phyloP scores from a whole-genome alignment of 1,139 yeast genomes.

The Waltiozyma sp. region DNA sequence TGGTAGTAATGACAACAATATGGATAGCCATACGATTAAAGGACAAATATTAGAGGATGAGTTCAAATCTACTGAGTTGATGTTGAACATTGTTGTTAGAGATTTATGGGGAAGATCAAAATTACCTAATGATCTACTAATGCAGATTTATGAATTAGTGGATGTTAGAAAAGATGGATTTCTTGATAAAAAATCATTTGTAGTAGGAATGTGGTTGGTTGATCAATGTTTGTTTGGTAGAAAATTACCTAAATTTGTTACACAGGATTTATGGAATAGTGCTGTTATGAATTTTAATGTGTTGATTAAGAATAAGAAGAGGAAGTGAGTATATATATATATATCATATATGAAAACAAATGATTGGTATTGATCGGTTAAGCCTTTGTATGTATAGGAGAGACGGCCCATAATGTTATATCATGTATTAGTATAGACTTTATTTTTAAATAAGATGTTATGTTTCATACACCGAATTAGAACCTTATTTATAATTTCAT shows the following conservation, averaged over 20 bases:
- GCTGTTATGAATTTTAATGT: slow-evolving; percentile 32
- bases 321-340: background rate
- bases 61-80: slow-evolving; percentile 14
- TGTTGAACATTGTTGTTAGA: slow-evolving; percentile 45
- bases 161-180: slow-evolving; percentile 72
- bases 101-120: slow-evolving; percentile 74
- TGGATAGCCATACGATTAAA: no score
- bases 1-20: slow-evolving; percentile 3
- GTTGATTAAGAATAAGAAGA: slow-evolving; percentile 19
- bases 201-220: slow-evolving; percentile 93
- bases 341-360: no score
- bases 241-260: slow-evolving; percentile 62
- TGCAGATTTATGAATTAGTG: slow-evolving; percentile 68
- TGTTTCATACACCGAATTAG: no score
- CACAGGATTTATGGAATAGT: slow-evolving; percentile 54
- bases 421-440: no score
- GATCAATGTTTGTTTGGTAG: slow-evolving; percentile 94
- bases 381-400: no score
- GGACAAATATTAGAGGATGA: background rate
- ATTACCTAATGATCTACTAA: slow-evolving; percentile 51
- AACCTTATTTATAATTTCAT: no score
- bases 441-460: no score
- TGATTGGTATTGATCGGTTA: no score
- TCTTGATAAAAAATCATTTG: slow-evolving; percentile 66
- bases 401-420: no score